These are phyloP conservation scores for Penicillium psychrofluorescens DNA, from an alignment of 495 filamentous ascomycete genomes.

Conservation along the genomic window DNA sequence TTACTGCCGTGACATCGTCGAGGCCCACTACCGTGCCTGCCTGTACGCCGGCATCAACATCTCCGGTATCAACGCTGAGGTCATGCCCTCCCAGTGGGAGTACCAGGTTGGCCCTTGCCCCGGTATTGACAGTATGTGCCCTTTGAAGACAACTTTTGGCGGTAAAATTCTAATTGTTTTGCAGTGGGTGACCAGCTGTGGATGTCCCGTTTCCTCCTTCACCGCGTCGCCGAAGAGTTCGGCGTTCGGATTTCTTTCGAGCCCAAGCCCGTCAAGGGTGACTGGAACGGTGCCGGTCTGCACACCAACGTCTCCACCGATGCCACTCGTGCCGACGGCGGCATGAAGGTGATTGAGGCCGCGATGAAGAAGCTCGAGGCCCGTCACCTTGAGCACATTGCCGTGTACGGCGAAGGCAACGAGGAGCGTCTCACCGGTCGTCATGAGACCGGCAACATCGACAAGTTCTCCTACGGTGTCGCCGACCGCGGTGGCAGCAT, in stretches of 20 bases:
- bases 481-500: slow-evolving; percentile 93
- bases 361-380: slow-evolving; percentile 82
- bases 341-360: slow-evolving; percentile 87
- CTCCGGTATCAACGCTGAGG: slow-evolving; percentile 98
- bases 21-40: slow-evolving; percentile 98
- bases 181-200: slow-evolving; percentile 94
- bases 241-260: slow-evolving; percentile 93
- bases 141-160: too few species aligned
- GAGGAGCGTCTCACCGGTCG: slow-evolving; percentile 82
- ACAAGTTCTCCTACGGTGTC: slow-evolving; percentile 91
- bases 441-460: slow-evolving; percentile 92
- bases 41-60: slow-evolving; percentile 86
- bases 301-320: slow-evolving; percentile 92
- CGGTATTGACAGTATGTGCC: slow-evolving; percentile 69
- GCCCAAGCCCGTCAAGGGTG: slow-evolving; percentile 96
- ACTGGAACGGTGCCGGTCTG: slow-evolving; percentile 99
- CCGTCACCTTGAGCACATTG: slow-evolving; percentile 92
- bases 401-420: slow-evolving; percentile 96
- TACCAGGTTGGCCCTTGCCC: slow-evolving; percentile 95
- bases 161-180: slow-evolving; percentile 2
- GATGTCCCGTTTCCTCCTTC: slow-evolving; percentile 92
- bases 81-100: slow-evolving; percentile 98
- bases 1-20: slow-evolving; percentile 96
- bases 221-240: slow-evolving; percentile 95
- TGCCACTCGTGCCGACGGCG: slow-evolving; percentile 82